phyloP scores from a whole-genome alignment of 2,329 filamentous ascomycete species.

The Xylariaceae sp. region DNA sequence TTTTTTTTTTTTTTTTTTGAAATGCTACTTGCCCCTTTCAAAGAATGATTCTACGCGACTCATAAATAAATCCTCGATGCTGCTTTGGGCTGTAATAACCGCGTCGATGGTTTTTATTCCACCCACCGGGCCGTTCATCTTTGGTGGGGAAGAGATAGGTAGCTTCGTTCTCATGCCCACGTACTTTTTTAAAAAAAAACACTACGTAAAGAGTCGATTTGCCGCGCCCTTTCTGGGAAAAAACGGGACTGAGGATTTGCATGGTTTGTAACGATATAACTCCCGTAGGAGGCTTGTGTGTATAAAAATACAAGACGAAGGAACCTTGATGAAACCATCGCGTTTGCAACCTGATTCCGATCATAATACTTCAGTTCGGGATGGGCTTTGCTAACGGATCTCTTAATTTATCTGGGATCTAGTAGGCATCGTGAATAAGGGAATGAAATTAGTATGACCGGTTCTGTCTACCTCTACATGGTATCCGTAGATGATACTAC shows the following conservation, averaged over 20 bases:
- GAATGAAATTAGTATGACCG: neutral
- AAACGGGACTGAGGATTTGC: neutral
- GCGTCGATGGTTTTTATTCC: too few species aligned
- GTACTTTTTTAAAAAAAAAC: neutral
- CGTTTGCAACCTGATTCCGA: neutral
- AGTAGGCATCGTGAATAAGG: neutral
- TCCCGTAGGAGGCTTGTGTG: constrained; percentile 19
- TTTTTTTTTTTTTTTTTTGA: too few species aligned
- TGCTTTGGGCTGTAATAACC: too few species aligned
- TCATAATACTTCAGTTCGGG: neutral
- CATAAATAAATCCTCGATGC: too few species aligned
- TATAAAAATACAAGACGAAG: constrained; percentile 6
- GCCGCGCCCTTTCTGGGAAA: neutral
- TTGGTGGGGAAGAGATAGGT: too few species aligned
- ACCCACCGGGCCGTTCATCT: too few species aligned
- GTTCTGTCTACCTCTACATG: neutral
- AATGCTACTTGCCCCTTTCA: too few species aligned
- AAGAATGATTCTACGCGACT: too few species aligned
- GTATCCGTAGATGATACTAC: neutral
- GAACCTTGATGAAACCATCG: constrained; percentile 10
- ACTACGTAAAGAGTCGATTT: neutral
- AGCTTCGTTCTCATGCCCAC: too few species aligned
- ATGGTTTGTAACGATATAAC: constrained; percentile 12
- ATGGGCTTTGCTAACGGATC: neutral
- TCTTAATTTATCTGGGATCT: neutral